Base-by-base conservation (phyloP, 2,329 filamentous ascomycete species). In the Aspergillus ochraceus region DNA sequence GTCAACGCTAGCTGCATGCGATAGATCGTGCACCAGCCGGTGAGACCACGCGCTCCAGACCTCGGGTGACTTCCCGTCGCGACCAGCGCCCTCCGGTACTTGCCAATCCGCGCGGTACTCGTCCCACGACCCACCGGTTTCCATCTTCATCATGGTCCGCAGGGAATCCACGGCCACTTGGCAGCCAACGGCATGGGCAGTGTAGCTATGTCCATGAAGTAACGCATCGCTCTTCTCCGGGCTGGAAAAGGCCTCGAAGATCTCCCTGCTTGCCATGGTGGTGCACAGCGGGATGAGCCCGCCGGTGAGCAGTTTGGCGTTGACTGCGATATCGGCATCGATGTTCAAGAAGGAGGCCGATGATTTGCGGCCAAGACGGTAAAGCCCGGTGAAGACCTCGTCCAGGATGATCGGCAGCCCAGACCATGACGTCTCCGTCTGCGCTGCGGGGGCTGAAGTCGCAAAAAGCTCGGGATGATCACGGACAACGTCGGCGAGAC, bases 121-220 rank as follows among this genome's bases (percentile, higher is more conserved):
- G 60, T 82, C 73, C 89, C 89, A 92, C 0, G 76, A 75, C 0
- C 84, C 84, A 0, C 71, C 68, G 0, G 67, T 66, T 3, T 90
- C 86, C 79, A 92, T 84, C 1, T 75, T 68, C 49, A 79, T 72
- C 81, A 94, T 85, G 45, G 81, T 80, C 9, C 75, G 71, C 9
- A 96, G 72, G 1, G 86, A 88, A 54, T 86, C 84, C n/a, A 89
- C 80, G 0, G 89, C 92, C 0, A 96, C 90, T 49, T 89, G 85
- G 67, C 91, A 96, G 0, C 91, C 92, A 1, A 95, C 84, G 0
- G 92, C 84, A 73, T 96, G 91, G 0, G 91, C 91, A 0, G 91
- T 96, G 75, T 96, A 96, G 72, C 90, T 94, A 71, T 96, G 91
- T 0, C 91, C 91, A 66, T 96, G 92, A 3, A 96, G 79, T 5